Percentiles rank a stretch among this genome's conserved stretches.
Evolutionary conservation across 176 grass and related monocot species (phyloP).

Genomic region (Ananas comosus): DNA sequence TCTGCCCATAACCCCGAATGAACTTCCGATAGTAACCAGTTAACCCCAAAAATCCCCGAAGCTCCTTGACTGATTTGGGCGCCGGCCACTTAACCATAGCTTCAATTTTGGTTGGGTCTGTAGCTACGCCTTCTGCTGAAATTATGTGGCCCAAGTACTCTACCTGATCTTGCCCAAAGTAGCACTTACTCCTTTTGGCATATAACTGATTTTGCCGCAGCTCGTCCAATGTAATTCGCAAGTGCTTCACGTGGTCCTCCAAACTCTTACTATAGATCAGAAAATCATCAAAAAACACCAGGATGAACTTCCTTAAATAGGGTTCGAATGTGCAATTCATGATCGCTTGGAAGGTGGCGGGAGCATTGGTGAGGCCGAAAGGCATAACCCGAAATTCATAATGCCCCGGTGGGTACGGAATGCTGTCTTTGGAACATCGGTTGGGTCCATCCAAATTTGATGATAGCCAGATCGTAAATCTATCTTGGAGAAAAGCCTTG

Average conservation of each 20-base stretch:
- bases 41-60: too few relatives aligned
- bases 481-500: neutral
- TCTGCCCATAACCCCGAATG: too few relatives aligned
- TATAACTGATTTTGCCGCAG: neutral
- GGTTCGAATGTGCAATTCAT: neutral
- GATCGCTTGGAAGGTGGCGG: neutral
- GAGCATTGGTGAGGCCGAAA: neutral
- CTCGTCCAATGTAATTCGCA: neutral
- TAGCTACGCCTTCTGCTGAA: too few relatives aligned
- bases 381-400: constrained; percentile 1
- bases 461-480: constrained; percentile 3
- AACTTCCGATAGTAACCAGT: too few relatives aligned
- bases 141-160: too few relatives aligned
- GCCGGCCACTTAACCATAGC: too few relatives aligned
- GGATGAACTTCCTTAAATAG: neutral
- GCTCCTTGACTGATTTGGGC: too few relatives aligned
- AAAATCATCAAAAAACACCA: neutral
- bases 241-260: neutral
- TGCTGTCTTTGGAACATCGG: neutral
- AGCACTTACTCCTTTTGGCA: neutral
- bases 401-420: neutral
- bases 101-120: too few relatives aligned
- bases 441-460: neutral
- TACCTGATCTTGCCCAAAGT: neutral
- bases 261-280: neutral